Base-by-base conservation (phyloP, 176 grass and related monocot genomes). In the Olyra latifolia region DNA sequence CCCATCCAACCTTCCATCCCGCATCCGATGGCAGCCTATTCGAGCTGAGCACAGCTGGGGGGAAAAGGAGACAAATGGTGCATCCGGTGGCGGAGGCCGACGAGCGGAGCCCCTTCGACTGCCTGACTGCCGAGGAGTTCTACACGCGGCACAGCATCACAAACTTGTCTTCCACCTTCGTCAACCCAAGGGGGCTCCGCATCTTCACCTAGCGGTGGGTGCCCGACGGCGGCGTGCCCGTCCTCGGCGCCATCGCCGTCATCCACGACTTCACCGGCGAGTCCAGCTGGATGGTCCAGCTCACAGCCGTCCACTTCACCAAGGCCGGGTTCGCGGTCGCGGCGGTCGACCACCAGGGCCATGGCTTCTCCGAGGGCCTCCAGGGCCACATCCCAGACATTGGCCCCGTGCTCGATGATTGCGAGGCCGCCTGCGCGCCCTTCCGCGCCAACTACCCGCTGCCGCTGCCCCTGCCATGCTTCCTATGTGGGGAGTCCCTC, bases 171-270 rank as follows among this genome's bases (percentile, higher is more conserved):
- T 93, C 94, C 73, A 85, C 80, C 62, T 97, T 91, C 94, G 80
- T 90, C 69, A 97, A 93, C 74, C 80, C 86, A 1, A 86, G 84
- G 0, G 94, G 94, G 0, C 80, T 93, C 62, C 74, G 88, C 32
- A 93, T 97, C 72, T 89, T 91, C 85, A 93, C 94, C 45, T 91
- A 97, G 81, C 87, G 91, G 28, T 97, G 94, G 94, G 70, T 46
- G 10, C 94, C 91, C 32, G 9, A 0, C 11, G 42, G 15, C 28
- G 47, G 27, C 48, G 63, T 46, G 7, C 61, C 83, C 4, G 62
- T 94, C 75, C 55, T 88, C n/a, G 88, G 88, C 57, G 89, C 86
- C 62, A 57, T 97, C 56, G 85, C 48, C 55, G 80, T 91, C 32
- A 65, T 97, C 11, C 94, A 97, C 69, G 94, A 88, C 47, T 97